Evolutionary conservation across 2,329 filamentous ascomycete species (phyloP).

Genomic region (Daldinia eschscholtzii): DNA sequence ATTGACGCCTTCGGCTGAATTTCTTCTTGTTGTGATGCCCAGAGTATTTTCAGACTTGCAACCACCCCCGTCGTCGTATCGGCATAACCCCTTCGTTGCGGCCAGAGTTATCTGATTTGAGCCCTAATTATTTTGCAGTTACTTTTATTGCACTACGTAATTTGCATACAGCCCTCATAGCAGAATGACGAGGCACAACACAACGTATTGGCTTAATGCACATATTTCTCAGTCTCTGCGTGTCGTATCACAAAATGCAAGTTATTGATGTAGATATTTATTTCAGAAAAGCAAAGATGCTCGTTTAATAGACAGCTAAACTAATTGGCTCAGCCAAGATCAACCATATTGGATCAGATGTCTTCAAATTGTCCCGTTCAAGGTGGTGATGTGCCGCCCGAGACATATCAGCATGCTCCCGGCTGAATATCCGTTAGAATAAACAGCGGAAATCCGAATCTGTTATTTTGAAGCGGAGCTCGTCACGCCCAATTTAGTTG

Average conservation of each 20-base stretch:
- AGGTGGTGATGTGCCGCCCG: conserved; percentile 73
- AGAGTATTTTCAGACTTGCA: too few relatives aligned
- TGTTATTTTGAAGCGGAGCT: conserved; percentile 70
- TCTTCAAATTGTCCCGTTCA: conserved; percentile 72
- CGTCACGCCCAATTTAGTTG: conserved; percentile 87
- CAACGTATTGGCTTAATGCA: too few relatives aligned
- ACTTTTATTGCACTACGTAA: too few relatives aligned
- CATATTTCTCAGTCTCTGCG: too few relatives aligned
- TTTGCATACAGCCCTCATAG: too few relatives aligned
- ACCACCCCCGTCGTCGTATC: too few relatives aligned
- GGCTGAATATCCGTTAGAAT: conserved; percentile 51
- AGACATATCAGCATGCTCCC: conserved; percentile 75
- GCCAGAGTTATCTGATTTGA: too few relatives aligned
- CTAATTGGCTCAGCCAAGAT: conserved; percentile 24
- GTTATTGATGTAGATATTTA: too few relatives aligned
- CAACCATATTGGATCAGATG: conserved; percentile 68
- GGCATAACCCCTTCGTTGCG: too few relatives aligned
- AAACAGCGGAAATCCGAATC: conserved; percentile 65
- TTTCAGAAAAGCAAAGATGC: neutral
- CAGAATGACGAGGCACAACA: too few relatives aligned
- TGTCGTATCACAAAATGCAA: too few relatives aligned
- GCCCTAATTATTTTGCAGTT: too few relatives aligned
- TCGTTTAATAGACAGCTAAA: conserved; percentile 5
- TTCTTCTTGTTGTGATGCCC: neutral
- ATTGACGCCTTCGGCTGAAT: conserved; percentile 50